These are phyloP conservation scores for Scutellaria minor DNA, from an alignment of 257 asterid genomes.

Conservation along the genomic window DNA sequence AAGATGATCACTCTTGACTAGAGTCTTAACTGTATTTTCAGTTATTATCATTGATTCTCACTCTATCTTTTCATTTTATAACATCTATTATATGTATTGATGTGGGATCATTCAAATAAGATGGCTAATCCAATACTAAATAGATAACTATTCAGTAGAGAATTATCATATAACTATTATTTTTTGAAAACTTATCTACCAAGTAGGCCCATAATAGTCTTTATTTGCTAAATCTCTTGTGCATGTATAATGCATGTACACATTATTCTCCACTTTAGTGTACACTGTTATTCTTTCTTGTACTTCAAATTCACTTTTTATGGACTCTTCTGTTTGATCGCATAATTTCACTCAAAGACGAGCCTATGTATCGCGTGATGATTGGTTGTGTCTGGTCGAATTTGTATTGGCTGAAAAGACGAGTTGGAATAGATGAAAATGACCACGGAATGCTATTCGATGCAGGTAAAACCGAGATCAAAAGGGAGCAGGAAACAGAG, in stretches of 20 bases:
- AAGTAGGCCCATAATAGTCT: too few species aligned
- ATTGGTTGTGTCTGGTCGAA: slow-evolving; percentile 39
- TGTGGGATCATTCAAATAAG: not conserved
- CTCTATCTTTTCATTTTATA: too few species aligned
- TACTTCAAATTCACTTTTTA: slow-evolving; percentile 39
- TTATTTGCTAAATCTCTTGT: slow-evolving; percentile 13
- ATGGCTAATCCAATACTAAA: too few species aligned
- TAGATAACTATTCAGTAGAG: too few species aligned
- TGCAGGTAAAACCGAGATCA: slow-evolving; percentile 34
- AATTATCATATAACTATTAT: too few species aligned
- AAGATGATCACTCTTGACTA: slow-evolving; percentile 47
- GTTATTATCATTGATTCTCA: slow-evolving; percentile 16
- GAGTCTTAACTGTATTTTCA: slow-evolving; percentile 42
- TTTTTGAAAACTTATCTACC: too few species aligned
- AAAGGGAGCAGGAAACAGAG: slow-evolving; percentile 24
- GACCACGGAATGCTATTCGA: slow-evolving; percentile 61
- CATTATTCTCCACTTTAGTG: slow-evolving; percentile 33
- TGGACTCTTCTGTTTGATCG: slow-evolving; percentile 25
- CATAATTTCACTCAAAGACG: slow-evolving; percentile 31
- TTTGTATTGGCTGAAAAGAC: slow-evolving; percentile 34
- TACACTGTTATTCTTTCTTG: slow-evolving; percentile 47
- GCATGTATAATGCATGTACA: slow-evolving; percentile 24
- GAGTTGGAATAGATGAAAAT: slow-evolving; percentile 38
- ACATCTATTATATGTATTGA: not conserved
- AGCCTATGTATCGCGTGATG: slow-evolving; percentile 23